Evolutionary conservation across 192 early-diverging fungal species (phyloP).

Genomic region (Coemansia sp.): DNA sequence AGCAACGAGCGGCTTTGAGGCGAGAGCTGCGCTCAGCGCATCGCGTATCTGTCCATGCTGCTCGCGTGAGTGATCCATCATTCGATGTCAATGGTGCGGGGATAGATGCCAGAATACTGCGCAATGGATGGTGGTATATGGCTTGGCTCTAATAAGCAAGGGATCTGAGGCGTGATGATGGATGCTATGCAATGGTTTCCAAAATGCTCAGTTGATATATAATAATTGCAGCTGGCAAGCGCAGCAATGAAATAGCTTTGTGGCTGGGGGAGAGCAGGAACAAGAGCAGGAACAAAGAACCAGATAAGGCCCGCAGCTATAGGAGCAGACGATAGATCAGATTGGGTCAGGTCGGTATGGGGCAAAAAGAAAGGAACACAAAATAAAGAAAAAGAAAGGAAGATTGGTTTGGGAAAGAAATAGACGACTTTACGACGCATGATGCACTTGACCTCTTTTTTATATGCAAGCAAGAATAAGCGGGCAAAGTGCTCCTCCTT

Average conservation of each 20-base stretch:
- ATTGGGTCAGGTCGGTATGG: too few species aligned
- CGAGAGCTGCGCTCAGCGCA: slow-evolving; percentile 43
- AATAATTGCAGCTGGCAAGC: neutral
- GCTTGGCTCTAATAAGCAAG: neutral
- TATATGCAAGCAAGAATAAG: too few species aligned
- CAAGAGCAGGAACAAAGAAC: neutral
- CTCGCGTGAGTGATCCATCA: slow-evolving; percentile 45
- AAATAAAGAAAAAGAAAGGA: neutral
- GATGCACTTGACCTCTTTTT: too few species aligned
- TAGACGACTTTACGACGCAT: too few species aligned
- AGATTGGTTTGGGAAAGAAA: neutral
- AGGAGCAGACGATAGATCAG: too few species aligned
- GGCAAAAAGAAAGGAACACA: neutral
- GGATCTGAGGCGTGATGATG: neutral
- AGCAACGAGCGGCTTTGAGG: slow-evolving; percentile 43
- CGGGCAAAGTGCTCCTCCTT: too few species aligned
- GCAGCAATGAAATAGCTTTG: neutral
- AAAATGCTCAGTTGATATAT: neutral
- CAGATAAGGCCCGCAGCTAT: too few species aligned
- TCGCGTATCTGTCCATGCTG: slow-evolving; percentile 45
- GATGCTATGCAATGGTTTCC: neutral
- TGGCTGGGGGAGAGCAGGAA: neutral
- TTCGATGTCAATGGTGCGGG: neutral
- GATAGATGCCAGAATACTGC: neutral
- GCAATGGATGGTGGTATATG: neutral